phyloP scores from a whole-genome alignment of 164 flowering plant species.

The Houttuynia cordata region DNA sequence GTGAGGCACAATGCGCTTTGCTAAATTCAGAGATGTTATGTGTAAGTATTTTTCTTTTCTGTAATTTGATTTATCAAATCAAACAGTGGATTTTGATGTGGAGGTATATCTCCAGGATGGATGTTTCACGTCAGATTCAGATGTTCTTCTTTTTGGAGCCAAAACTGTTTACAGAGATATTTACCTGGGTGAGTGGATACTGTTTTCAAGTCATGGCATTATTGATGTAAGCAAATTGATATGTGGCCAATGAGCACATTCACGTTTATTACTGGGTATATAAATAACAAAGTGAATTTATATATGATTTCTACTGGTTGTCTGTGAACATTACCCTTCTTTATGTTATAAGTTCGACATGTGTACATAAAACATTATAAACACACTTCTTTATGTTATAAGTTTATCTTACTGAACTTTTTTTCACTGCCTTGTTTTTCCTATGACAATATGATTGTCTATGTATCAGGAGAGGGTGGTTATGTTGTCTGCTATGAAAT shows the following conservation, averaged over 20 bases:
- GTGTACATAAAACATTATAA: no score
- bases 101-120: constrained; percentile 58
- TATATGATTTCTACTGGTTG: no score
- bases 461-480: constrained; percentile 66
- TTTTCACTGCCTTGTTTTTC: no score
- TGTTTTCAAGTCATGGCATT: not conserved
- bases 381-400: no score
- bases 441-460: not conserved
- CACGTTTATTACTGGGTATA: not conserved
- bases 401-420: no score
- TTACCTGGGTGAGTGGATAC: constrained; percentile 52
- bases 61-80: not conserved
- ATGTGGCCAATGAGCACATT: not conserved
- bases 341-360: no score
- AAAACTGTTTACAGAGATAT: constrained; percentile 90
- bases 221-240: not conserved
- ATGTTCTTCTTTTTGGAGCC: constrained; percentile 89
- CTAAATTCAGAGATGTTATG: constrained; percentile 69
- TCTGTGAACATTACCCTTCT: no score
- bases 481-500: constrained; percentile 87
- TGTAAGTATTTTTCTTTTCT: constrained; percentile 33
- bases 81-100: not conserved
- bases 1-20: constrained; percentile 92
- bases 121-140: constrained; percentile 92
- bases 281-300: no score